Evolutionary conservation across 1,284 basidiomycete species (phyloP).

Genomic region (Marasmius fiardii): DNA sequence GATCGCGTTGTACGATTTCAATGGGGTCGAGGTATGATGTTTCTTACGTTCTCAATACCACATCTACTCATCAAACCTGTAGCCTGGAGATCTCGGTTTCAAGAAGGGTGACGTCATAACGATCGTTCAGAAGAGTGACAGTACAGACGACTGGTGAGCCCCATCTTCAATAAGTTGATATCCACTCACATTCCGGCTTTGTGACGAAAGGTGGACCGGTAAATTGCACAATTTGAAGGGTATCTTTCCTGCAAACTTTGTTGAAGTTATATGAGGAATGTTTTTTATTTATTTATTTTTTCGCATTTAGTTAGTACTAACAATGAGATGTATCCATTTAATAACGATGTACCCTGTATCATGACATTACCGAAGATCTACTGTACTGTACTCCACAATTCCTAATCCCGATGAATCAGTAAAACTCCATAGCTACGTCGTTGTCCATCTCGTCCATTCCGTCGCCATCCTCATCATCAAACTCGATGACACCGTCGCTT

Average conservation of each 20-base stretch:
- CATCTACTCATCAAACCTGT: conserved; percentile 6
- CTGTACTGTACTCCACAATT: not conserved
- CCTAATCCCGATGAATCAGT: not conserved
- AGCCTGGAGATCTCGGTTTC: conserved; percentile 83
- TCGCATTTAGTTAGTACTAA: conserved; percentile 28
- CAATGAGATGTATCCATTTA: conserved; percentile 30
- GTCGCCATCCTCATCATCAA: conserved; percentile 1
- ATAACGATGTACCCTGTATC: not conserved
- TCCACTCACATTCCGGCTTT: not conserved
- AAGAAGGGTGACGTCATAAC: conserved; percentile 81
- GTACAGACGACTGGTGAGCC: conserved; percentile 73
- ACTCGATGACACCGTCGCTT: not conserved
- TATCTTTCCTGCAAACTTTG: conserved; percentile 65
- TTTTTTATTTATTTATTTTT: not conserved
- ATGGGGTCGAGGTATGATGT: conserved; percentile 58
- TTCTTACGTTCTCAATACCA: not conserved
- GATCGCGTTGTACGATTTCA: conserved; percentile 78
- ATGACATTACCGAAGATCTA: not conserved
- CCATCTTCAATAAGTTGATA: not conserved
- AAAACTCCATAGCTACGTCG: not conserved
- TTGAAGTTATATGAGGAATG: conserved; percentile 43
- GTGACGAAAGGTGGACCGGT: conserved; percentile 66
- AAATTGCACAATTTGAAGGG: conserved; percentile 44
- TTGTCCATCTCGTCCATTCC: not conserved
- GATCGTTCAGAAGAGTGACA: conserved; percentile 73